Base-by-base conservation (phyloP, 1,284 basidiomycete genomes). In the Anthracocystis walkeri region DNA sequence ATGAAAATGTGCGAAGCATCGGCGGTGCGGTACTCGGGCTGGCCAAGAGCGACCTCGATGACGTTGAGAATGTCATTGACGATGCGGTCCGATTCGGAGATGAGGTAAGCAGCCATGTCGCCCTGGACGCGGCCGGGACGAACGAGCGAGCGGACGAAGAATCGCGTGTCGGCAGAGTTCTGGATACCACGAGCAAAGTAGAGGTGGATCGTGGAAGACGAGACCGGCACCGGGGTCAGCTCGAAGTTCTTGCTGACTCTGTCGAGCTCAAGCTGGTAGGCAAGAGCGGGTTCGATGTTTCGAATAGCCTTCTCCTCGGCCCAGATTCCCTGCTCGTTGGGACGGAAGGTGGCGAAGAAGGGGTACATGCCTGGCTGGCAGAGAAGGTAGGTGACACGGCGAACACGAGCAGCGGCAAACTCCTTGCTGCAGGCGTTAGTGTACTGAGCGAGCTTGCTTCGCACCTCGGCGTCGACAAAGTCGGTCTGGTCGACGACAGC, bases 201-300 rank as follows among this genome's bases (percentile, higher is more conserved):
- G 83, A 99, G 71, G 71, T 85, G 83, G 61, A 85, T 80, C 25
- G 79, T 97, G 92, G 69, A 95, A 92, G 85, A 95, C 93, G 87
- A 91, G 90, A 53, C 76, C 57, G 83, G 80, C 57, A 84, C 78
- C 8, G 97, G 95, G 45, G 91, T 93, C 85, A 99, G 90, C 86
- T 97, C 94, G 88, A 98, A 99, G 88, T 97, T 93, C 46, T 75
- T 75, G 61, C 95, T 96, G 74, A 99, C 89, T 56, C 97, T 93
- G 86, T 92, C 92, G 63, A 99, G 91, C 87, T 99, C 97, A 56
- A 99, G 90, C 87, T 99, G 97, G 90, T 95, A 99, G 40, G 97
- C 97, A 54, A 99, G 89, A 41, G 97, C 97, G 29, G 97, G 97
- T 86, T 99, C 97, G 75, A 98, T 95, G 88, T 99, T 97, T 86